Conservation (phyloP, 352 stramenopile genomes). For the Globisporangium camurandrum region DNA sequence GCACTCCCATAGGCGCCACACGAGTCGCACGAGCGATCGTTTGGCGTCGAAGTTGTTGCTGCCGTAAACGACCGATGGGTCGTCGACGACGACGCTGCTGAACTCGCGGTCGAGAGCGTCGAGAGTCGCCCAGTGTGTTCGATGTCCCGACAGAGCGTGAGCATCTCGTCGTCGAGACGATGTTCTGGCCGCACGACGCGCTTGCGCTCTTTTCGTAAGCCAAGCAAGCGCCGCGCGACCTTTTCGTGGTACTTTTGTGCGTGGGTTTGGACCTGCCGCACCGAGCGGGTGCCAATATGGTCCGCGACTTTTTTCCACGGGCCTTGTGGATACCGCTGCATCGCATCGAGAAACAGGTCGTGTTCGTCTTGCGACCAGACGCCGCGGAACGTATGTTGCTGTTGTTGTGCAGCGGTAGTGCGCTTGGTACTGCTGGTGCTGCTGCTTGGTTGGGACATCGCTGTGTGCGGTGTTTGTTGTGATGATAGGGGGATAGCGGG, state of each 20-base stretch:
- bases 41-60: background rate
- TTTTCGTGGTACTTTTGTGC: conserved; percentile 63
- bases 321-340: conserved; percentile 40
- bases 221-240: conserved; percentile 32
- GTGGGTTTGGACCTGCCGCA: conserved; percentile 57
- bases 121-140: conserved; percentile 4
- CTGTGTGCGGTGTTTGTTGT: no score
- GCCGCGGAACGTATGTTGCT: conserved; percentile 11
- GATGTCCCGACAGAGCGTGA: conserved; percentile 12
- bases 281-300: conserved; percentile 41
- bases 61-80: background rate
- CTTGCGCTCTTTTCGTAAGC: conserved; percentile 35
- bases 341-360: conserved; percentile 43
- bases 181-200: conserved; percentile 28
- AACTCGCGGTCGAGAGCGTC: conserved; percentile 1
- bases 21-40: conserved; percentile 2
- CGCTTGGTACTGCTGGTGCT: no score
- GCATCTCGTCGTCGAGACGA: conserved; percentile 40
- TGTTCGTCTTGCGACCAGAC: conserved; percentile 56
- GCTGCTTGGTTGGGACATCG: no score
- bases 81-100: conserved; percentile 1
- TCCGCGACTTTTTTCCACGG: conserved; percentile 44
- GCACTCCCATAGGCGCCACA: background rate
- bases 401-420: no score
- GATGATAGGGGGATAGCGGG: no score